A percentile compares a stretch with the other conserved stretches of the same genome.
phyloP scores from a whole-genome alignment of 176 grass and related monocot species.

The bread wheat (Triticum aestivum) region DNA sequence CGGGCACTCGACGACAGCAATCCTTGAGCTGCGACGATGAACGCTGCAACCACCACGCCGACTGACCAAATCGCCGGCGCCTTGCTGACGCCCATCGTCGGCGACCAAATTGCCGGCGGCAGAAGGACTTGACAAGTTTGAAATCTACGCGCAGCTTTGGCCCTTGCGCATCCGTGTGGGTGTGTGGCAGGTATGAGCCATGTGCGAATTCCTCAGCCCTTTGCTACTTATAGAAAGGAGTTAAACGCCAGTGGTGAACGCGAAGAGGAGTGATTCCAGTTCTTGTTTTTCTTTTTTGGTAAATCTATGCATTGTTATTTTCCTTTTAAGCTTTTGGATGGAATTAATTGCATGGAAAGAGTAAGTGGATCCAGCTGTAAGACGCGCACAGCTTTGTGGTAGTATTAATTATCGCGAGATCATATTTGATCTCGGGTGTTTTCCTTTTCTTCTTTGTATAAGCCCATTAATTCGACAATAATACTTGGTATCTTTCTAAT shows the following conservation, averaged over 20 bases:
- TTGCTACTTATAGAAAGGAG: background rate
- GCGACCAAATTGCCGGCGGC: background rate
- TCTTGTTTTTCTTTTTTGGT: no score
- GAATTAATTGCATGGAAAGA: background rate
- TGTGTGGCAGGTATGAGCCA: background rate
- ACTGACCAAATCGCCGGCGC: background rate
- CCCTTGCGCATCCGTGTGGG: background rate
- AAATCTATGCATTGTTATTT: background rate
- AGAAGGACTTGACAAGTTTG: background rate
- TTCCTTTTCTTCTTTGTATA: background rate
- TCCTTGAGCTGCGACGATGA: background rate
- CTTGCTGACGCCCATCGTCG: background rate
- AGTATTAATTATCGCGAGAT: background rate
- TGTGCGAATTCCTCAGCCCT: background rate
- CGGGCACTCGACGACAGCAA: background rate
- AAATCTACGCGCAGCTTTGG: background rate
- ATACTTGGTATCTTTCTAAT: background rate
- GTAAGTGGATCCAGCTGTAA: background rate
- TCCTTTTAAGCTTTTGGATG: background rate
- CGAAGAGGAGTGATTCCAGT: background rate
- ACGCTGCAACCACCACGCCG: background rate
- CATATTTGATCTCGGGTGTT: background rate
- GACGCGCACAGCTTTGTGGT: background rate
- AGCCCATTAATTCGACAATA: background rate
- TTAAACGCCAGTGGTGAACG: background rate